Conservation (phyloP, 2,329 filamentous ascomycete species). For the Fusarium sp. region DNA sequence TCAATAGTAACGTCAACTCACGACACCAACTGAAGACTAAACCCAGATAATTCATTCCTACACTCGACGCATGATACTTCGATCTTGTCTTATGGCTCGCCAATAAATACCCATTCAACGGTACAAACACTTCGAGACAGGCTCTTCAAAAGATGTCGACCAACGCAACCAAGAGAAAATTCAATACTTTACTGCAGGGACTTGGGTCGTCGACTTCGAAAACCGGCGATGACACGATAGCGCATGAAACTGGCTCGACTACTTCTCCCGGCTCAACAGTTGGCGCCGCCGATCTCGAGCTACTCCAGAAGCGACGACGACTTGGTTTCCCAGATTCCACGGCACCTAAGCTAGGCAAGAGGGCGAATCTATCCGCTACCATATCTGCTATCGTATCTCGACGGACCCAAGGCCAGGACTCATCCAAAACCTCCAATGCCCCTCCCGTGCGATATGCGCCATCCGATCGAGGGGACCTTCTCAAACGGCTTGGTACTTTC, state of each 20-base stretch:
- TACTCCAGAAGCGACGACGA: slow-evolving; percentile 65
- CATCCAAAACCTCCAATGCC: slow-evolving; percentile 38
- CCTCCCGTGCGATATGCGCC: slow-evolving; percentile 79
- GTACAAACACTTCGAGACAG: neutral
- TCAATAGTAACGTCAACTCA: neutral
- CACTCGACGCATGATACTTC: neutral
- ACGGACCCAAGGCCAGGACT: slow-evolving; percentile 39
- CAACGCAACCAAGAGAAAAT: slow-evolving; percentile 85
- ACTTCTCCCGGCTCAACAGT: slow-evolving; percentile 21
- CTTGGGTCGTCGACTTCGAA: slow-evolving; percentile 61
- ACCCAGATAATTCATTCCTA: neutral
- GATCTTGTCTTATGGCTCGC: neutral
- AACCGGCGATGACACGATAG: slow-evolving; percentile 10
- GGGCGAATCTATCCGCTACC: slow-evolving; percentile 37
- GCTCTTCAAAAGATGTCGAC: slow-evolving; percentile 56
- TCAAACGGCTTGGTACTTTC: slow-evolving; percentile 85
- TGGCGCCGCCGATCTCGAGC: slow-evolving; percentile 50
- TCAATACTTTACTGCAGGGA: slow-evolving; percentile 78
- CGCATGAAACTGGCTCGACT: slow-evolving; percentile 15
- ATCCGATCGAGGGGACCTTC: slow-evolving; percentile 83
- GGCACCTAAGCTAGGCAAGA: slow-evolving; percentile 46
- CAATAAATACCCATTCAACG: neutral
- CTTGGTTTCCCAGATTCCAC: slow-evolving; percentile 58
- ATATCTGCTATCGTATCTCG: slow-evolving; percentile 43
- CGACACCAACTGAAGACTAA: neutral